Base-by-base conservation (phyloP, 2,329 filamentous ascomycete species). In the Colletotrichum musae region DNA sequence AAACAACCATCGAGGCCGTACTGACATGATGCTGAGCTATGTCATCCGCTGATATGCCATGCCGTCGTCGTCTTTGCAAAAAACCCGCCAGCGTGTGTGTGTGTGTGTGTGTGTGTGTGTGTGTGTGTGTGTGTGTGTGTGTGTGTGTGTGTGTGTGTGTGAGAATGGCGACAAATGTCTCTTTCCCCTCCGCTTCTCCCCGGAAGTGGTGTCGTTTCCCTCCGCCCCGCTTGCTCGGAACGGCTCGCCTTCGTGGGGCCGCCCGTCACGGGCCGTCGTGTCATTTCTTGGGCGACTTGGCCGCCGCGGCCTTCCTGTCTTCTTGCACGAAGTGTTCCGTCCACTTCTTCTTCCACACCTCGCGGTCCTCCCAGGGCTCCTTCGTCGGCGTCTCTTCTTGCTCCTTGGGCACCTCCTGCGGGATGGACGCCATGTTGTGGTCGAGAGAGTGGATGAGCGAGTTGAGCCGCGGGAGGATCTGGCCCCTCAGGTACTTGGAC, bases 271-370 rank as follows among this genome's bases (percentile, higher is more conserved):
- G 24, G 12, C 50, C 50, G 24, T 10, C 12, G 26, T 36, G 36
- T 47, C 47, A 70, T 57, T 67, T 70, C 50, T 56, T 70, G 36
- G 67, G 15, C 21, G 67, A 39, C 28, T 66, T 70, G 9, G 67
- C 59, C 18, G 56, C 56, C 10, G 63, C 51, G n/a, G 62, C 62
- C 32, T 67, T 70, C 50, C 62, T 50, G 15, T 70, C 67, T 24
- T 70, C 67, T 32, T 65, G 56, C 43, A 57, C 18, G 16, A 70
- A 70, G 36, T 70, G 56, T 24, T 70, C 67, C 26, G 45, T 61
- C 67, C 67, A 70, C 50, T 67, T 70, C 67, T 60, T 70, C 62
- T 53, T 70, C 67, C 67, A 70, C 36, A 70, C 67, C 24, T 70
- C 67, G 45, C 67, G 67, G 21, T 70, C 67, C 51, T 70, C 67